These are phyloP conservation scores for Senecio squalidus DNA, from an alignment of 140 eudicot species.

Conservation along the genomic window DNA sequence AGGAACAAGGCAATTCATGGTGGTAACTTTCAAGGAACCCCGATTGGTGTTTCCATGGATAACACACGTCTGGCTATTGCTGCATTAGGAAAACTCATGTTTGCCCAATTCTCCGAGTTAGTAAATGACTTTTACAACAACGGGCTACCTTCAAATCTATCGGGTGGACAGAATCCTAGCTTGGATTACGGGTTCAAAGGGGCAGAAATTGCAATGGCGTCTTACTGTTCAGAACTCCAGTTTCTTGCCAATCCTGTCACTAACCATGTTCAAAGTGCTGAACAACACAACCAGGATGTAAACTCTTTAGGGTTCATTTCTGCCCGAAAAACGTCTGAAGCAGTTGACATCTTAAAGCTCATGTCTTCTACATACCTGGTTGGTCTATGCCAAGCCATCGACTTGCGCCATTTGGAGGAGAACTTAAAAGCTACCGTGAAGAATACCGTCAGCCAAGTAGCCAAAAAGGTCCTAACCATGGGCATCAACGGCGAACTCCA, in stretches of 20 bases:
- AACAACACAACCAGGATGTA: conserved; percentile 94
- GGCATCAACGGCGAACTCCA: conserved; percentile 65
- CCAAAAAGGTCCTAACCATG: conserved; percentile 46
- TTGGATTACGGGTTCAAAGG: conserved; percentile 92
- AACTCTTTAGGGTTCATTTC: conserved; percentile 83
- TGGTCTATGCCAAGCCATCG: conserved; percentile 79
- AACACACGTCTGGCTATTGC: conserved; percentile 72
- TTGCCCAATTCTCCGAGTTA: conserved; percentile 84
- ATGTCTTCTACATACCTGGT: conserved; percentile 72
- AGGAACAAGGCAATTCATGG: conserved; percentile 86
- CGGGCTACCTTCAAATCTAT: conserved; percentile 74
- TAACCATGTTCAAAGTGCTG: conserved; percentile 85
- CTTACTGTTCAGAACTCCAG: conserved; percentile 85
- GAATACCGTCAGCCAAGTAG: conserved; percentile 65
- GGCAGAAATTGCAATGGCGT: conserved; percentile 86
- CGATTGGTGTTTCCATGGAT: conserved; percentile 92
- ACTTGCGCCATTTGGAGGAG: conserved; percentile 77
- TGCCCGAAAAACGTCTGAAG: conserved; percentile 66
- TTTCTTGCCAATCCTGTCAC: conserved; percentile 83
- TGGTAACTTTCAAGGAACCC: conserved; percentile 93
- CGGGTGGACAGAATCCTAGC: conserved; percentile 79
- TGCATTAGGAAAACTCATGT: conserved; percentile 73
- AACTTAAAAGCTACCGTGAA: conserved; percentile 54
- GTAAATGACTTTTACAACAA: conserved; percentile 88
- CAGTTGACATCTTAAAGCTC: conserved; percentile 74